Percentiles rank a stretch among this genome's conserved stretches.
These are phyloP conservation scores for Pseudogymnoascus sp. DNA, from an alignment of 2,329 filamentous ascomycete species.

Conservation along the genomic window DNA sequence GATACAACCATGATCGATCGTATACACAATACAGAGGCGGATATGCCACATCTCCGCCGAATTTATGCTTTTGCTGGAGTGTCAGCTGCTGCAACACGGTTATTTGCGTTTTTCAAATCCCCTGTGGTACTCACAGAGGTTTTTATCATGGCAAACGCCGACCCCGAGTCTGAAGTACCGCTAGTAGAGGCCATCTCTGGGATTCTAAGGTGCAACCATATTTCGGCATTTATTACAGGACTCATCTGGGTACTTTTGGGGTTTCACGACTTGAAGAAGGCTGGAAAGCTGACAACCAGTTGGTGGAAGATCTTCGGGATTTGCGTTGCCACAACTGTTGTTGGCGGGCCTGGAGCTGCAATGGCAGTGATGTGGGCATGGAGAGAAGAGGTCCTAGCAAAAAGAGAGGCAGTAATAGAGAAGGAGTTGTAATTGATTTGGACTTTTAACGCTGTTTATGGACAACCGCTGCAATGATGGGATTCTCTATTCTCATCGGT, in stretches of 20 bases:
- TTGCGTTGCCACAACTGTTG: slow-evolving; percentile 15
- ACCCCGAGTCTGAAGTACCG: neutral
- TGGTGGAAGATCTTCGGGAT: slow-evolving; percentile 22
- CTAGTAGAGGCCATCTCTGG: slow-evolving; percentile 13
- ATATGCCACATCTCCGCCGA: slow-evolving; percentile 9
- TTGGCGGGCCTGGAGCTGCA: slow-evolving; percentile 27
- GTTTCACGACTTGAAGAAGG: slow-evolving; percentile 30
- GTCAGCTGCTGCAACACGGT: no score
- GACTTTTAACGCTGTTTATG: no score
- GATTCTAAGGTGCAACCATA: slow-evolving; percentile 20
- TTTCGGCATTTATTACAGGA: slow-evolving; percentile 20
- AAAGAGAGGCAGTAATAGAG: neutral
- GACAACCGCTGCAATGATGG: no score
- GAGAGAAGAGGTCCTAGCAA: slow-evolving; percentile 30
- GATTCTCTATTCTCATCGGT: no score
- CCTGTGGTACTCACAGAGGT: no score
- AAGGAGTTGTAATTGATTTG: no score
- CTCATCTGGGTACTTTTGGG: slow-evolving; percentile 28
- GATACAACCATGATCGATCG: slow-evolving; percentile 10
- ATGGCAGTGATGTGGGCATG: slow-evolving; percentile 28
- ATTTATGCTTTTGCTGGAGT: slow-evolving; percentile 5
- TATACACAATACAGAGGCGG: slow-evolving; percentile 6
- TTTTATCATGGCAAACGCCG: no score
- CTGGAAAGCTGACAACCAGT: slow-evolving; percentile 23
- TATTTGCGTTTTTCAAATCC: no score